phyloP scores from a whole-genome alignment of 192 early-diverging fungal species.

The Tieghemiomyces parasiticus region DNA sequence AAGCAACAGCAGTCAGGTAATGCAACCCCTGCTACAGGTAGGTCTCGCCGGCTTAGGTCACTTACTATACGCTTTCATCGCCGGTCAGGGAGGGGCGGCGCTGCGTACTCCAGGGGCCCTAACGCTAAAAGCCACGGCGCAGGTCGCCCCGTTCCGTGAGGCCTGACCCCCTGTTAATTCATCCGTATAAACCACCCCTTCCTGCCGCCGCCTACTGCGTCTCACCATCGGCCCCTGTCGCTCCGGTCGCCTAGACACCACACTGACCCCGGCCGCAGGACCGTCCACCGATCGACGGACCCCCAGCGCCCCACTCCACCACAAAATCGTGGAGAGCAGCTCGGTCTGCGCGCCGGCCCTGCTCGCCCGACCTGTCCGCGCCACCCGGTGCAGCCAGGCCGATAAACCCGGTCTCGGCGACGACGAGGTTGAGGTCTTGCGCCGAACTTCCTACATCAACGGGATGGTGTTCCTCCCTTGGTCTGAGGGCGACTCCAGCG shows the following conservation, averaged over 20 bases:
- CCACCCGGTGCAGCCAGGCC: not conserved
- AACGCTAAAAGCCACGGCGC: not conserved
- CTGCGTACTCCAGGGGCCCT: not conserved
- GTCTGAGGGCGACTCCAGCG: conserved; percentile 42
- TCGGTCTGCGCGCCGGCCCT: not conserved
- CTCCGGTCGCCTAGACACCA: not conserved
- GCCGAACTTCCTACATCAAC: conserved; percentile 54
- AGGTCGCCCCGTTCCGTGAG: not conserved
- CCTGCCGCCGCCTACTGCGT: too few relatives aligned
- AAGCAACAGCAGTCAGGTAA: not conserved
- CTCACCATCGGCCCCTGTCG: too few relatives aligned
- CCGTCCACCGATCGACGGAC: too few relatives aligned
- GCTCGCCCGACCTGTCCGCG: not conserved
- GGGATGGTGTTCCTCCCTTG: conserved; percentile 59
- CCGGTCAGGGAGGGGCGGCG: not conserved
- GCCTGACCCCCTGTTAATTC: not conserved
- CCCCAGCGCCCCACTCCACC: too few relatives aligned
- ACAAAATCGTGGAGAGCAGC: too few relatives aligned
- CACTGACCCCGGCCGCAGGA: not conserved
- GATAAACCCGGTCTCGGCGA: not conserved
- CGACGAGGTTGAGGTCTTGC: conserved; percentile 45
- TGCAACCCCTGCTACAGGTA: not conserved
- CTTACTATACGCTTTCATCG: not conserved
- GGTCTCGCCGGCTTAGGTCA: not conserved
- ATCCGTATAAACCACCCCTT: too few relatives aligned